phyloP scores from a whole-genome alignment of 495 filamentous ascomycete species.

The Hypomontagnella submonticulosa region DNA sequence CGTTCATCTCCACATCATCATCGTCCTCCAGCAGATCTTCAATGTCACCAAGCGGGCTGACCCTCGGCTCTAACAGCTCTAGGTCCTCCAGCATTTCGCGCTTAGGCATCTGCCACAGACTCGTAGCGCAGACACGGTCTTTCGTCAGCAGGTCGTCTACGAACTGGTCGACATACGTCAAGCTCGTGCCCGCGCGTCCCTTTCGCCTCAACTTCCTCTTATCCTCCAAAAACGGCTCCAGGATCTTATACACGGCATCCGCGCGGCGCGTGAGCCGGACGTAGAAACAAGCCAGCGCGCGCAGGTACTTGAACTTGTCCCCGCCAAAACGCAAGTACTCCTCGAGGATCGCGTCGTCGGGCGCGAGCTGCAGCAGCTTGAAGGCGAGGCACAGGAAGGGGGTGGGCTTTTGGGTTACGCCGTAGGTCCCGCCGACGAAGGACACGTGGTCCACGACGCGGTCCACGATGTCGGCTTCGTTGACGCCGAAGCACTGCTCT shows the following conservation, averaged over 20 bases:
- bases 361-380: slow-evolving; percentile 91
- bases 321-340: slow-evolving; percentile 80
- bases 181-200: slow-evolving; percentile 72
- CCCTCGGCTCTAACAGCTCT: slow-evolving; percentile 84
- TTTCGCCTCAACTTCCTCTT: slow-evolving; percentile 82
- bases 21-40: slow-evolving; percentile 78
- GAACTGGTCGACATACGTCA: slow-evolving; percentile 93
- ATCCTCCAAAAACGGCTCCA: slow-evolving; percentile 89
- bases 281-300: slow-evolving; percentile 90
- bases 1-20: slow-evolving; percentile 51
- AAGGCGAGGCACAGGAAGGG: slow-evolving; percentile 96
- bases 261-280: slow-evolving; percentile 87
- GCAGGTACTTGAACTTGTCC: slow-evolving; percentile 88
- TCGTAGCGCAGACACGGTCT: slow-evolving; percentile 90
- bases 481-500: slow-evolving; percentile 96
- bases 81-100: slow-evolving; percentile 88
- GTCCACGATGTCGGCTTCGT: slow-evolving; percentile 86
- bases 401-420: slow-evolving; percentile 80
- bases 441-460: slow-evolving; percentile 84
- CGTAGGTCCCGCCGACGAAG: slow-evolving; percentile 86
- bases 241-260: slow-evolving; percentile 77
- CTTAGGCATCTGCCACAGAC: slow-evolving; percentile 88
- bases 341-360: slow-evolving; percentile 78
- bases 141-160: slow-evolving; percentile 91
- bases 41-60: slow-evolving; percentile 86